Evolutionary conservation across 805 yeast genomes (phyloP).

Genomic region (Sungouiozyma ichnusensis): DNA sequence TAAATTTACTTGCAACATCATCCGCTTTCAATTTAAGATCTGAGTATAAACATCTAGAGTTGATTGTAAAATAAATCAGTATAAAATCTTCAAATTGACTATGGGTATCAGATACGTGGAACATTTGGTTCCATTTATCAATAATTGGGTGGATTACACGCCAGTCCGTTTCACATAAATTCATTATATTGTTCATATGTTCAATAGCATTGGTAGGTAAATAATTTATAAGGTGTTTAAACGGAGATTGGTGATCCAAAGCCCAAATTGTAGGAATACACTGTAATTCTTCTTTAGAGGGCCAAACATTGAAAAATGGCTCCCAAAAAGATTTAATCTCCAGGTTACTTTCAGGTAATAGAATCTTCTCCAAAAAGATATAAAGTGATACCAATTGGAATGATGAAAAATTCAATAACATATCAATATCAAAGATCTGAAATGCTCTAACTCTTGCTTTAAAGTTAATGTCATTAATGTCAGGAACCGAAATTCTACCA

Average conservation of each 20-base stretch:
- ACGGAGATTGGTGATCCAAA: conserved; percentile 10
- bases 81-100: conserved; percentile 28
- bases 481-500: not conserved
- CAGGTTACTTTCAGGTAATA: conserved; percentile 15
- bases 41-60: conserved; percentile 85
- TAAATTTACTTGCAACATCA: conserved; percentile 49
- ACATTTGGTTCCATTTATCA: conserved; percentile 11
- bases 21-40: conserved; percentile 43
- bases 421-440: conserved; percentile 21
- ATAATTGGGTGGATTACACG: conserved; percentile 25
- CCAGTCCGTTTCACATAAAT: conserved; percentile 39
- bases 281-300: conserved; percentile 41
- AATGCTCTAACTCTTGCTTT: conserved; percentile 28
- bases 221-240: conserved; percentile 23
- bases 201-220: conserved; percentile 37
- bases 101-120: conserved; percentile 1
- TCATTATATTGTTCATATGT: conserved; percentile 34
- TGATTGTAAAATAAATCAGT: conserved; percentile 80
- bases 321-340: conserved; percentile 44
- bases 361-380: conserved; percentile 21
- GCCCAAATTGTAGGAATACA: conserved; percentile 60
- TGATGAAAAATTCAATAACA: conserved; percentile 39
- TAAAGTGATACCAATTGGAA: conserved; percentile 50
- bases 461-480: not conserved
- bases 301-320: conserved; percentile 59